phyloP scores from a whole-genome alignment of 352 stramenopile genomes.

The Globisporangium recalcitrans region DNA sequence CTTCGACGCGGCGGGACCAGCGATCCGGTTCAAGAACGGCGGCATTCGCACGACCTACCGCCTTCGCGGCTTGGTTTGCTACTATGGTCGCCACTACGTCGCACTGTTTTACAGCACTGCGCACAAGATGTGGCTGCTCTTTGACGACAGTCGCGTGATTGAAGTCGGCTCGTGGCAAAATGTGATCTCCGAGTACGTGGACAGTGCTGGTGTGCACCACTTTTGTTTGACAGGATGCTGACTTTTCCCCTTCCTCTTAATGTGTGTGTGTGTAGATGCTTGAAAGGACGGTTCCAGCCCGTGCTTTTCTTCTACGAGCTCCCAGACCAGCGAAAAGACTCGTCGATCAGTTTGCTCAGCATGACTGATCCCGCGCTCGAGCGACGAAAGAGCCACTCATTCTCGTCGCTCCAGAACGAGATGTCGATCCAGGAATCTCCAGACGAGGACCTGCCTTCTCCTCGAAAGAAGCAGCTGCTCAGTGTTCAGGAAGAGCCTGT shows the following conservation, averaged over 20 bases:
- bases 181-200: slow-evolving; percentile 49
- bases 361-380: slow-evolving; percentile 29
- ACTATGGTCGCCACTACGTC: slow-evolving; percentile 82
- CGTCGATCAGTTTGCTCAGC: slow-evolving; percentile 61
- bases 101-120: slow-evolving; percentile 81
- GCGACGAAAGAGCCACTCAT: slow-evolving; percentile 52
- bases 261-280: slow-evolving; percentile 27
- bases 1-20: slow-evolving; percentile 62
- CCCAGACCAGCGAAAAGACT: slow-evolving; percentile 76
- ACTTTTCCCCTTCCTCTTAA: not conserved
- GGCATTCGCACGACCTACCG: slow-evolving; percentile 72
- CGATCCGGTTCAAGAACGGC: slow-evolving; percentile 66
- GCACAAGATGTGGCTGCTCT: slow-evolving; percentile 85
- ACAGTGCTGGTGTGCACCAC: not conserved
- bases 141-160: slow-evolving; percentile 75
- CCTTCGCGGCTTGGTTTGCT: slow-evolving; percentile 78
- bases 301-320: slow-evolving; percentile 85
- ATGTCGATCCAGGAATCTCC: slow-evolving; percentile 45
- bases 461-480: slow-evolving; percentile 26
- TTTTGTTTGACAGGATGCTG: not conserved
- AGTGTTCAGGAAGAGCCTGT: slow-evolving; percentile 33
- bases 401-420: slow-evolving; percentile 48
- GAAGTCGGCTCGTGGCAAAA: slow-evolving; percentile 73
- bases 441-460: slow-evolving; percentile 30
- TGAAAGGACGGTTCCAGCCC: slow-evolving; percentile 79